Percentiles rank a stretch among this genome's conserved stretches.
Evolutionary conservation across 1,139 yeast species (phyloP).

Genomic region (Geotrichum histeridarum): DNA sequence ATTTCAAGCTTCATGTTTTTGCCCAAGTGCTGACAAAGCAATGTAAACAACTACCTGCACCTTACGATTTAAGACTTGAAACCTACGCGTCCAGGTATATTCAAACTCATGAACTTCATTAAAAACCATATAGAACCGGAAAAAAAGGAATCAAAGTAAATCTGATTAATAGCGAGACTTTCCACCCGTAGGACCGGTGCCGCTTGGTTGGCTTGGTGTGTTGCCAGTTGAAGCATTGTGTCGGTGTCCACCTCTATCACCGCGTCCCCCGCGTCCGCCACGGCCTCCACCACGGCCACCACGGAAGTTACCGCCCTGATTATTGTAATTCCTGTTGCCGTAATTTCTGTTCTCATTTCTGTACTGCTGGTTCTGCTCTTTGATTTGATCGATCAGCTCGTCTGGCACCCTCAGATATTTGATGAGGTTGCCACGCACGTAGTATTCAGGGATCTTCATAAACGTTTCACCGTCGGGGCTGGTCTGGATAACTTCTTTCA

Average conservation of each 20-base stretch:
- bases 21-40: too few relatives aligned
- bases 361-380: conserved; percentile 57
- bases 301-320: conserved; percentile 26
- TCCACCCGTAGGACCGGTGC: not conserved
- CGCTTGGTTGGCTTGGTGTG: conserved; percentile 5
- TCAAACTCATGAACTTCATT: too few relatives aligned
- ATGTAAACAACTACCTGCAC: too few relatives aligned
- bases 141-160: too few relatives aligned
- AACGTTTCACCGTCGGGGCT: conserved; percentile 64
- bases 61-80: too few relatives aligned
- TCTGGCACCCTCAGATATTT: conserved; percentile 64
- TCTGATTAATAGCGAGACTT: not conserved
- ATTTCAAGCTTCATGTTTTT: not conserved
- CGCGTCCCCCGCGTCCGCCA: conserved; percentile 24
- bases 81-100: too few relatives aligned
- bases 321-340: conserved; percentile 21
- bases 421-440: conserved; percentile 79
- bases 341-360: conserved; percentile 35
- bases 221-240: conserved; percentile 21
- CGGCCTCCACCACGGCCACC: conserved; percentile 21
- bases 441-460: conserved; percentile 67
- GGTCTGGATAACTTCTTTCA: conserved; percentile 71
- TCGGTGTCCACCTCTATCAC: conserved; percentile 22
- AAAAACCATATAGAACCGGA: too few relatives aligned
- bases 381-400: conserved; percentile 45